Conservation (phyloP, 495 filamentous ascomycete genomes). For the Neurospora discreta region DNA sequence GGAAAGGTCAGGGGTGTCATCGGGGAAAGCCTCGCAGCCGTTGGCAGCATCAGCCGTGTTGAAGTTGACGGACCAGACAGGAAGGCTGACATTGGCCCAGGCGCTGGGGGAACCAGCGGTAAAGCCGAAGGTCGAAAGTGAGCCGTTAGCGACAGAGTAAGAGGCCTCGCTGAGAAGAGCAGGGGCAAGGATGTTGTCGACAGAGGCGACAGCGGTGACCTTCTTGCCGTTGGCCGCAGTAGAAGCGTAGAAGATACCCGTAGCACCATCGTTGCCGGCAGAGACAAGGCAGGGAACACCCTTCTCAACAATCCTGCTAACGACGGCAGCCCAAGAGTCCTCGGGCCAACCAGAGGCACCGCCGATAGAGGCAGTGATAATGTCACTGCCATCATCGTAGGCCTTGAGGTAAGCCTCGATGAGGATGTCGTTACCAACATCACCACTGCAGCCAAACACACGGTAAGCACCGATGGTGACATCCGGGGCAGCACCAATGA, state of each 20-base stretch:
- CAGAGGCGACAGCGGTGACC: constrained; percentile 41
- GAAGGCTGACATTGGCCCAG: constrained; percentile 30
- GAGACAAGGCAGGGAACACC: constrained; percentile 46
- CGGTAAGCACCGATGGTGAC: constrained; percentile 45
- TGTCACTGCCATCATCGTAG: constrained; percentile 45
- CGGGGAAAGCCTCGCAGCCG: constrained; percentile 34
- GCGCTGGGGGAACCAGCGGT: constrained; percentile 26
- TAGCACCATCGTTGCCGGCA: constrained; percentile 41
- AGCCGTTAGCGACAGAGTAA: constrained; percentile 20
- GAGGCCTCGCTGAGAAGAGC: constrained; percentile 27
- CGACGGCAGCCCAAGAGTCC: constrained; percentile 42
- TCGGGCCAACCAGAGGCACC: constrained; percentile 44
- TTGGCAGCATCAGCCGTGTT: constrained; percentile 36
- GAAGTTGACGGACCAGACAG: constrained; percentile 38
- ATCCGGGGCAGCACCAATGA: constrained; percentile 43
- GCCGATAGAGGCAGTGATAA: constrained; percentile 52
- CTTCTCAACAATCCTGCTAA: constrained; percentile 42
- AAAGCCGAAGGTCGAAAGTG: constrained; percentile 24
- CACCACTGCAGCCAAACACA: constrained; percentile 40
- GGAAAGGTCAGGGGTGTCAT: constrained; percentile 38
- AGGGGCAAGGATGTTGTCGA: constrained; percentile 36
- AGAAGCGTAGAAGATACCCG: constrained; percentile 43
- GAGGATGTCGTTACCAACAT: constrained; percentile 40
- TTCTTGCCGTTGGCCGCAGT: constrained; percentile 40
- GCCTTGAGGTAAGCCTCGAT: constrained; percentile 46